Percentiles rank a stretch among this genome's conserved stretches.
Evolutionary conservation across 805 yeast species (phyloP).

Genomic region (Kodamaea fukazawae): DNA sequence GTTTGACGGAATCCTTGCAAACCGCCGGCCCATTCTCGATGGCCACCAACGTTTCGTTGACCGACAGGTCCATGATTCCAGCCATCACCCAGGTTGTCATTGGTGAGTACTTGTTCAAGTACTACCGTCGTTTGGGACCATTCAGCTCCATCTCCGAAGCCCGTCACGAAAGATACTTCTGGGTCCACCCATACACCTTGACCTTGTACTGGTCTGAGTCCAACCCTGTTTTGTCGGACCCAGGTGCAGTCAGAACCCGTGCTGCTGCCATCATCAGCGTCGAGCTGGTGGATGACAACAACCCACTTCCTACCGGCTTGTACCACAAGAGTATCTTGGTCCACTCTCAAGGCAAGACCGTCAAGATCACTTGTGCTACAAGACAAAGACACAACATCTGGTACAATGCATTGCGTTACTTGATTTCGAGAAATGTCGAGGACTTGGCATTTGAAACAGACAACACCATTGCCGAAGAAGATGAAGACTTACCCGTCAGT

Average conservation of each 20-base stretch:
- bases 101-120: slow-evolving; percentile 87
- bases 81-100: slow-evolving; percentile 90
- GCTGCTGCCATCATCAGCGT: slow-evolving; percentile 80
- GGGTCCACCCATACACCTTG: slow-evolving; percentile 93
- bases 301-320: slow-evolving; percentile 86
- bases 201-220: slow-evolving; percentile 86
- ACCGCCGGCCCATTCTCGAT: slow-evolving; percentile 40
- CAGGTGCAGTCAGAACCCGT: slow-evolving; percentile 62
- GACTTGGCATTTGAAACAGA: slow-evolving; percentile 49
- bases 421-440: slow-evolving; percentile 63
- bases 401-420: slow-evolving; percentile 78
- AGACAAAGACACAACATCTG: slow-evolving; percentile 87
- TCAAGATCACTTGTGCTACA: slow-evolving; percentile 84
- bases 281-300: slow-evolving; percentile 76
- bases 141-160: slow-evolving; percentile 70
- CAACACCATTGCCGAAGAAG: slow-evolving; percentile 19
- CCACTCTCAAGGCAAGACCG: slow-evolving; percentile 59
- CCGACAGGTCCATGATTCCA: slow-evolving; percentile 72
- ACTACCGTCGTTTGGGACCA: slow-evolving; percentile 75
- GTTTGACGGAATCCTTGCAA: slow-evolving; percentile 32
- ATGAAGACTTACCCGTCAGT: slow-evolving; percentile 12
- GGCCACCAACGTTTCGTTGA: slow-evolving; percentile 62
- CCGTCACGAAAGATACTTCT: slow-evolving; percentile 89
- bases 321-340: slow-evolving; percentile 82
- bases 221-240: slow-evolving; percentile 73